Evolutionary conservation across 2,329 filamentous ascomycete genomes (phyloP), one percentile per base, ranked within the genome.

Genomic region (Hypoxylon sp.): DNA sequence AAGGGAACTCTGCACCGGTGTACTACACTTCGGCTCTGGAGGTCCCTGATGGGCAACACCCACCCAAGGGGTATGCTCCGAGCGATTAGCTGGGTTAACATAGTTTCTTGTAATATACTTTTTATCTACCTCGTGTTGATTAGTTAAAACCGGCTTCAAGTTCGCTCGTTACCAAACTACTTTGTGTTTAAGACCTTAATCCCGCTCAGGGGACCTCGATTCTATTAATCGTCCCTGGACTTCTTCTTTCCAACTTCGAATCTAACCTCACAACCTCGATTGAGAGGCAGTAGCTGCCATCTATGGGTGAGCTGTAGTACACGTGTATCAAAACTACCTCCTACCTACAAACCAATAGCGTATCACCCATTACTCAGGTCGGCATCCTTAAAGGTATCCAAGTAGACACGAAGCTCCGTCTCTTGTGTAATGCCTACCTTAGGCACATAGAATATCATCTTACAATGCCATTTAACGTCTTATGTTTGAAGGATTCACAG

Each of bases 11-110:
- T 6, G 77, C 77, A 0, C 80, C 82, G 0, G 81, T 79, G 3
- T 85, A 85, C 74, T 85, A 85, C 69, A 72, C 74, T 65, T 77
- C 80, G 68, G 76, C 74, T 27, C 76, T 82, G 59, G 78, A 82
- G 72, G 74, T 80, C 13, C 76, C 80, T 0, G 84, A 85, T 63
- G 84, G 83, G 2, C 73, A 81, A 11, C 77, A 82, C 67, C 82
- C 83, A 37, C 84, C 84, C 3, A 54, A 74, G 61, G 82, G 79
- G 0, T 85, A 82, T 62, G 68, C 61, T 1, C 69, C 71, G 6
- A 59, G 13, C 62, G 42, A 60, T n/a, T 66, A 66, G 22, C 22
- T 49, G 3, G 13, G n/a, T 25, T 37, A 17, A n/a, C 27, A 6
- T n/a, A 17, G 14, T 31, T 14, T n/a, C 6, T 35, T 22, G 8